phyloP scores from a whole-genome alignment of 306 rosid genomes.

The Senna tora region DNA sequence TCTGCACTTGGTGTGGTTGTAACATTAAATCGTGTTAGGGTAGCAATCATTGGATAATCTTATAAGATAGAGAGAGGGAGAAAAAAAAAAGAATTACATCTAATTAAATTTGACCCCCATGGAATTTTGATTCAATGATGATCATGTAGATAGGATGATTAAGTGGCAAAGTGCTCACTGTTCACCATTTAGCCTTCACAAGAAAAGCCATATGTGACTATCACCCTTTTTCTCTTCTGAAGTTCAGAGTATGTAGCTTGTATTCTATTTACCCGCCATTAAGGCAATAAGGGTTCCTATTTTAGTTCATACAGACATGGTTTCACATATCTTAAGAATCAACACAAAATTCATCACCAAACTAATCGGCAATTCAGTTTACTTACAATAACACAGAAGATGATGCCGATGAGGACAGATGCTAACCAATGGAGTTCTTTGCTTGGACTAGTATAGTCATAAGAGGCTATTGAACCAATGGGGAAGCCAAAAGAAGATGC shows the following conservation, averaged over 20 bases:
- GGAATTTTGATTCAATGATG: background rate
- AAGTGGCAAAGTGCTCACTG: background rate
- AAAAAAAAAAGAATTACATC: background rate
- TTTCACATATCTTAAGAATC: constrained; percentile 6
- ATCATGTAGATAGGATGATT: background rate
- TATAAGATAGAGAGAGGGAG: background rate
- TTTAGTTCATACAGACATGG: constrained; percentile 2
- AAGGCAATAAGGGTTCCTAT: constrained; percentile 1
- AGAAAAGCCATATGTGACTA: constrained; percentile 12
- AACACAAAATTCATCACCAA: constrained; percentile 19
- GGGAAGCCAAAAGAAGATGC: constrained; percentile 37
- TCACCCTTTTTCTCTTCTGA: background rate
- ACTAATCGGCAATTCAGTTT: constrained; percentile 21
- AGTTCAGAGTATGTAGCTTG: constrained; percentile 1
- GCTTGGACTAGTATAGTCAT: constrained; percentile 45
- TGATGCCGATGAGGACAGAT: constrained; percentile 60
- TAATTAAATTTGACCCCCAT: background rate
- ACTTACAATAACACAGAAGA: constrained; percentile 77
- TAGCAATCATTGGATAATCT: background rate
- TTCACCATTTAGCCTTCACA: background rate
- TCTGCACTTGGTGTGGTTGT: background rate
- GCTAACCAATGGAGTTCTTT: constrained; percentile 68
- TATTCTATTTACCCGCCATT: constrained; percentile 17
- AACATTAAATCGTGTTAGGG: background rate
- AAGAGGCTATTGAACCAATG: constrained; percentile 41